Base-by-base conservation (phyloP, 352 stramenopile species). In the Pythium biforme region DNA sequence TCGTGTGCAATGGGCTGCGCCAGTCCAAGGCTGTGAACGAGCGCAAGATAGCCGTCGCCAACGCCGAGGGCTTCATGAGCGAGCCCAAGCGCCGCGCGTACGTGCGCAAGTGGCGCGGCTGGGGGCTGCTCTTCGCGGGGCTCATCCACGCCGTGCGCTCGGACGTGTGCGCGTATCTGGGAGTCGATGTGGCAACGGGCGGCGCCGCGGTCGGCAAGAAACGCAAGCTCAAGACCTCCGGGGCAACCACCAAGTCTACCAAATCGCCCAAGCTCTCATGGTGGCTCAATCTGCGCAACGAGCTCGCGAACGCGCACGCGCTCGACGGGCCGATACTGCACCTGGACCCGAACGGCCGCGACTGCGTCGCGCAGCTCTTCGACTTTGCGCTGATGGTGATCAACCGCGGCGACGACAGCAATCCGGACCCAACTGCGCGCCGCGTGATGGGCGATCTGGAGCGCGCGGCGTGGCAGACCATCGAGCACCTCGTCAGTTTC, bases 81-180 rank as follows among this genome's bases (percentile, higher is more conserved):
- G 72, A 84, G 50, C 67, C 86, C n/a, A 55, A 54, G 37, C 69
- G 62, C 33, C 81, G 81, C 20, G 68, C 78, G 46, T 69, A 77
- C 40, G 72, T 94, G 45, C 83, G 89, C 64, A 83, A 83, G 52
- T 94, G 83, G 85, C 76, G 76, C 52, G 75, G 67, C 11, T 94
- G 85, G 85, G 81, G 81, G 6, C 73, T 79, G 50, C 46, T 92
- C 29, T 65, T 92, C 31, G 74, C 68, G 9, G 75, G 59, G 39
- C 43, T 90, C 11, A 66, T 92, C 37, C 54, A 75, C 22, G 72
- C 76, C 11, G 59, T 94, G 6, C 75, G 79, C 43, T 54, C 43
- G 26, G 81, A 94, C 19, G 61, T 79, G 56, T 68, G 79, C 33
- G 29, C 37, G 48, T 90, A 78, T 39, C 62, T 90, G 29, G 55